A percentile compares a stretch with the other conserved stretches of the same genome.
These are phyloP conservation scores for Hibiscus syriacus DNA, from an alignment of 345 rosid genomes.

Conservation along the genomic window DNA sequence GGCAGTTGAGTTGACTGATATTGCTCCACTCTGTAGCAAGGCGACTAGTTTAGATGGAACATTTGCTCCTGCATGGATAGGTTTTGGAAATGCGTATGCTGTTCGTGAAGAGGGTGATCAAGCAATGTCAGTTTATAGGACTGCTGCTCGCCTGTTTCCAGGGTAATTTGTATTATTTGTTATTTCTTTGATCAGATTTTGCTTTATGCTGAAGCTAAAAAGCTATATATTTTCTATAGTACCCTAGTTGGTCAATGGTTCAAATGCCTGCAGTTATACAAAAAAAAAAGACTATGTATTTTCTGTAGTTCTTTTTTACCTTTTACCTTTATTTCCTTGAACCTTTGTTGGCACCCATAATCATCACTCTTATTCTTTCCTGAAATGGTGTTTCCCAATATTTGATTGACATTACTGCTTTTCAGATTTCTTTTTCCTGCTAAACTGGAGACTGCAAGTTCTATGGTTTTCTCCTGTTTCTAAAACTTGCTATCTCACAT, in stretches of 20 bases:
- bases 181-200: not conserved
- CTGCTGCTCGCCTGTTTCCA: constrained; percentile 91
- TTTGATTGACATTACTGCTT: too few species aligned
- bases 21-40: constrained; percentile 48
- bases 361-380: not conserved
- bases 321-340: not conserved
- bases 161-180: constrained; percentile 42
- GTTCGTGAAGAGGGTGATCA: constrained; percentile 93
- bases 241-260: too few species aligned
- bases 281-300: not conserved
- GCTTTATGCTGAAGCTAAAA: not conserved
- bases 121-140: constrained; percentile 94
- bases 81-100: constrained; percentile 86
- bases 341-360: not conserved
- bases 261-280: too few species aligned
- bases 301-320: not conserved
- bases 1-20: constrained; percentile 8
- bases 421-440: too few species aligned
- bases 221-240: not conserved
- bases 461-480: too few species aligned
- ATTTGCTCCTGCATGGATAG: constrained; percentile 90
- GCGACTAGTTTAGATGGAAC: constrained; percentile 77
- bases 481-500: not conserved
- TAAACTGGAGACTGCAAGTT: too few species aligned
- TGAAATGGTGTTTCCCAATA: not conserved